phyloP scores from a whole-genome alignment of 305 asterid species.

The Fraxinus nigra region DNA sequence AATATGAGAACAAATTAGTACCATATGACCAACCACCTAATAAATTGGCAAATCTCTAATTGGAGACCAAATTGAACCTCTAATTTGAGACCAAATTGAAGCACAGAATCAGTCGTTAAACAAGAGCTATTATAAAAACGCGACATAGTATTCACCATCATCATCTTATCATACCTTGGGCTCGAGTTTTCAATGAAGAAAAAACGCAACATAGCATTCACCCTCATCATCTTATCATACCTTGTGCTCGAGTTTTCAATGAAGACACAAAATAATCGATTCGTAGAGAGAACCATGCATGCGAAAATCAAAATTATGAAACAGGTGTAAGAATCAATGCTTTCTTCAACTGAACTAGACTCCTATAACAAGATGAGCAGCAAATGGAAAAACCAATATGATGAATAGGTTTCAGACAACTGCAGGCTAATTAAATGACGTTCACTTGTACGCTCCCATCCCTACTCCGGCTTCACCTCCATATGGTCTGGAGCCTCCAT shows the following conservation, averaged over 20 bases:
- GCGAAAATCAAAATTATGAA: conserved; percentile 8
- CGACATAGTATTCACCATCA: too few species aligned
- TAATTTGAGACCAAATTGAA: too few species aligned
- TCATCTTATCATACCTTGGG: too few species aligned
- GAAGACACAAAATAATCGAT: neutral
- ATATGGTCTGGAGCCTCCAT: conserved; percentile 36
- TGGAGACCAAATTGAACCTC: too few species aligned
- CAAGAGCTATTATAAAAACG: too few species aligned
- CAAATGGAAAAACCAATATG: conserved; percentile 7
- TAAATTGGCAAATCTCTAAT: too few species aligned
- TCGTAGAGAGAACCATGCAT: neutral
- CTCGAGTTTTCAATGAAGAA: too few species aligned
- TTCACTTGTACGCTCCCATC: conserved; percentile 67
- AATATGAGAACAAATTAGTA: too few species aligned
- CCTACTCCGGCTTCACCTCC: conserved; percentile 69
- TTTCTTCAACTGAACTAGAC: conserved; percentile 23
- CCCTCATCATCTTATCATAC: neutral
- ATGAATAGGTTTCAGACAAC: conserved; percentile 14
- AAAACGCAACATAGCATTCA: too few species aligned
- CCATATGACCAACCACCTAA: too few species aligned
- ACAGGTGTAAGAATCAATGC: conserved; percentile 2
- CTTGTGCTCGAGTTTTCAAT: neutral
- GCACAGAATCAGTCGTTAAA: too few species aligned
- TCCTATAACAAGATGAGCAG: conserved; percentile 18
- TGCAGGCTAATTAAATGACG: neutral